Base-by-base conservation (phyloP, 768 basidiomycete genomes). In the Rhodotorula paludigena region DNA sequence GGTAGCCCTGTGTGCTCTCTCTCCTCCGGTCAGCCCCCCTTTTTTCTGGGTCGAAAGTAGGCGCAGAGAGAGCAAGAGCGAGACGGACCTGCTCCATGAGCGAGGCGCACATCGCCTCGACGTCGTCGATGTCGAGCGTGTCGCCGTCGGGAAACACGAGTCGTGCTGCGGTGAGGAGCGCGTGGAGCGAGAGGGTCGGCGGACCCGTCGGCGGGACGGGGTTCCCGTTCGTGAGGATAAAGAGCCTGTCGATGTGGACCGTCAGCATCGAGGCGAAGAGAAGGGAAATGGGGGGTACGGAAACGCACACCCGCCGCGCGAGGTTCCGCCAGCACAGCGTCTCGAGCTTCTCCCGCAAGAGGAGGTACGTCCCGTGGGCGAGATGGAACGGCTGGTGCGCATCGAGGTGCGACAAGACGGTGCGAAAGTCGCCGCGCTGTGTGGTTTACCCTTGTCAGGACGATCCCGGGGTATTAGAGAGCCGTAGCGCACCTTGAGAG, bases 291-390 rank as follows among this genome's bases (percentile, higher is more conserved):
- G 28, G 42, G 54, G 18, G 20, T 28, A 23, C n/a, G n/a, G n/a
- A n/a, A 39, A 53, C 74, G 42, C 18, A 92, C 75, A 71, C 72
- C 57, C 61, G 33, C 32, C 75, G 45, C 7, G 62, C 48, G 21
- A 76, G 58, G 57, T 76, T 76, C 18, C 75, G 67, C 75, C 75
- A 76, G 54, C 75, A 76, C 2, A 76, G 16, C 28, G 65, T 35
- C 60, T 76, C 75, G 33, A 76, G 72, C 60, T 76, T 76, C 33
- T 76, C 75, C 20, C 63, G 52, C 49, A 76, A 39, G 4, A 76
- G 32, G 21, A 74, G 66, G 60, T 68, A 76, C 56, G 68, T 74
- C 11, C 74, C 72, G 42, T 60, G 54, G 18, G 41, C 20, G 21
- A 66, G 41, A 42, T 74, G 74, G 60, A 63, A 76, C 0, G 30